Evolutionary conservation across 495 filamentous ascomycete species (phyloP), one percentile per base, ranked within the genome.

Genomic region (Margaritispora aquatica): DNA sequence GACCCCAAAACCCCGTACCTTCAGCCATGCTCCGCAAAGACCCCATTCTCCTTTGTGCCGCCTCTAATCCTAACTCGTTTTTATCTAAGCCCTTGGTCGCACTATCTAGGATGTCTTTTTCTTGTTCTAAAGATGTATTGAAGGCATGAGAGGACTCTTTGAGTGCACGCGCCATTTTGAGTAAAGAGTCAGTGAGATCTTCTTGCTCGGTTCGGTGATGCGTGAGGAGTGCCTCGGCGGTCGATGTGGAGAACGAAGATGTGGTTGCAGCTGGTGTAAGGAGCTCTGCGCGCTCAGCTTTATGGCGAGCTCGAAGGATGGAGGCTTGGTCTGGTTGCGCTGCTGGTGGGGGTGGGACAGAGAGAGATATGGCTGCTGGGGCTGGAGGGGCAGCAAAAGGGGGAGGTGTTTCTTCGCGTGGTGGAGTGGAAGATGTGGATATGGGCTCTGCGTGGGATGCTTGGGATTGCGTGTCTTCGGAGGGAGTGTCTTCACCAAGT

Each of bases 1-100:
- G 69, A 19, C 88, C 92, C 88, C 82, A 92, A 88, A 86, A 93
- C 0, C 92, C 92, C 68, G 85, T 83, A 10, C 90, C 91, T 75
- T 96, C 92, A 21, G 83, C 89, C 82, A 93, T 86, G 23, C 79
- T 75, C 63, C 80, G 73, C 65, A 96, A 67, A 67, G 77, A 75
- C 0, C 88, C 87, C 86, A 98, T 94, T 58, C 83, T 73, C 60
- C 79, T 76, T 38, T 84, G 81, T 20, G 92, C 87, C 0, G 82
- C 84, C 44, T 89, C 85, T 78, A 98, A 88, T 1, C 83, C 86
- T 7, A 74, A 68, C 38, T 83, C 79, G 63, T 88, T 95, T 70
- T 81, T 83, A 66, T 92, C 89, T 54, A 98, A 78, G 0, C 88
- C 89, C 34, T 86, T 76, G 0, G 81, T 78, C 0, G 92, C 89